Percentiles rank a stretch among this genome's conserved stretches.
Conservation (phyloP, 345 rosid species). For the Stellera chamaejasme region DNA sequence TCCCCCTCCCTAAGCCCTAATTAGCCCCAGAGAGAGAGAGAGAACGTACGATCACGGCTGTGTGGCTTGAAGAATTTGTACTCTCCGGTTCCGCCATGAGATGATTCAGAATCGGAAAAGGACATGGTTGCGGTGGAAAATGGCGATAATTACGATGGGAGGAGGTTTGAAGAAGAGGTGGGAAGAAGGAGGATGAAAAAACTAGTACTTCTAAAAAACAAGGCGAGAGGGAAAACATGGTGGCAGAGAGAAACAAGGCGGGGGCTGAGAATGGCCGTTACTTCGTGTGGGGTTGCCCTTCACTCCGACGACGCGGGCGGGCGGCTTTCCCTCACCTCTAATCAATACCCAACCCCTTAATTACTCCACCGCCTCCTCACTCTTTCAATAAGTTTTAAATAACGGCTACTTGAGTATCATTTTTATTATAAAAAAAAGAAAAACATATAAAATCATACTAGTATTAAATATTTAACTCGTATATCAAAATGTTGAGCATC, state of each 20-base stretch:
- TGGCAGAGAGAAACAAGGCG: constrained; percentile 16
- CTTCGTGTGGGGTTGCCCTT: constrained; percentile 11
- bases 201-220: background rate
- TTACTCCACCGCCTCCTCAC: no score
- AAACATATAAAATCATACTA: no score
- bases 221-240: background rate
- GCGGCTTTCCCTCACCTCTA: constrained; percentile 7
- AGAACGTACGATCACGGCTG: constrained; percentile 68
- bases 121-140: constrained; percentile 31
- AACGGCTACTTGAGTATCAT: no score
- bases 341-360: no score
- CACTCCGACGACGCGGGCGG: background rate
- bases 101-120: constrained; percentile 59
- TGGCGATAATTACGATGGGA: no score
- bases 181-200: background rate
- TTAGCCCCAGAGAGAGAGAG: background rate
- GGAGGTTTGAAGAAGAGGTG: background rate
- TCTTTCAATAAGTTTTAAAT: no score
- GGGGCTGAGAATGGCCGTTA: constrained; percentile 20
- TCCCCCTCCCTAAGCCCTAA: background rate
- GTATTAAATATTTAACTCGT: no score
- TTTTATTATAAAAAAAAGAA: no score
- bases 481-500: no score
- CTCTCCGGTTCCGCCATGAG: constrained; percentile 35
- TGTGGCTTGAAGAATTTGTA: constrained; percentile 67